Evolutionary conservation across 164 flowering plant genomes (phyloP).

Genomic region (Tinospora cordifolia): DNA sequence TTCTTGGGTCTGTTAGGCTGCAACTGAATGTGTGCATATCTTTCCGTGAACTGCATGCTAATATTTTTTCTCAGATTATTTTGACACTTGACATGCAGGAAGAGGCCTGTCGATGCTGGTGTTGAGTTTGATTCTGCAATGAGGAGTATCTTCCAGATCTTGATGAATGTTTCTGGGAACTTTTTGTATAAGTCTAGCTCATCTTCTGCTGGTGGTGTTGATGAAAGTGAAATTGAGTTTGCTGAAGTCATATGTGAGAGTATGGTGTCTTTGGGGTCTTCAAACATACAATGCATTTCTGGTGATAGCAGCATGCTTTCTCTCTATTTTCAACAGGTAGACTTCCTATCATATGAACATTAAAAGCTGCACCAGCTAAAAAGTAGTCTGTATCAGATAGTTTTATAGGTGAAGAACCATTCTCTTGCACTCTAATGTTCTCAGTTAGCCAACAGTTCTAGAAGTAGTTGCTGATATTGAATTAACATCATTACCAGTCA

Average conservation of each 20-base stretch:
- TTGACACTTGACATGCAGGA: constrained; percentile 47
- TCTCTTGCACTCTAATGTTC: background rate
- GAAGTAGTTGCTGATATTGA: background rate
- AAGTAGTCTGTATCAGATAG: background rate
- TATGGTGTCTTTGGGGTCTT: constrained; percentile 79
- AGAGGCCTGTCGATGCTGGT: constrained; percentile 63
- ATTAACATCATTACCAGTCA: background rate
- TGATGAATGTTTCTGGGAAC: constrained; percentile 68
- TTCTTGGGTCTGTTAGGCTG: background rate
- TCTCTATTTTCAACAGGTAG: constrained; percentile 79
- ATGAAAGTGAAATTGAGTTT: constrained; percentile 87
- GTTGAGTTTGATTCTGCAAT: constrained; percentile 78
- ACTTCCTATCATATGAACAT: background rate
- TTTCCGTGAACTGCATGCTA: constrained; percentile 6
- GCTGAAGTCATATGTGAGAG: constrained; percentile 89
- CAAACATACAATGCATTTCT: constrained; percentile 66
- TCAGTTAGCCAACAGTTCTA: background rate
- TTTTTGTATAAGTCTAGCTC: constrained; percentile 41
- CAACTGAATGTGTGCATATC: background rate
- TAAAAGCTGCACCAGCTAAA: background rate
- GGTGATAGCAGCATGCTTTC: constrained; percentile 39
- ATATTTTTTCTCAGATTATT: constrained; percentile 3
- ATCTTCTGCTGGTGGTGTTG: constrained; percentile 30
- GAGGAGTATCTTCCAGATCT: constrained; percentile 53
- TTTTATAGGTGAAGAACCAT: background rate